Evolutionary conservation across 2,329 filamentous ascomycete genomes (phyloP).

Genomic region (Botrytis pseudocinerea): DNA sequence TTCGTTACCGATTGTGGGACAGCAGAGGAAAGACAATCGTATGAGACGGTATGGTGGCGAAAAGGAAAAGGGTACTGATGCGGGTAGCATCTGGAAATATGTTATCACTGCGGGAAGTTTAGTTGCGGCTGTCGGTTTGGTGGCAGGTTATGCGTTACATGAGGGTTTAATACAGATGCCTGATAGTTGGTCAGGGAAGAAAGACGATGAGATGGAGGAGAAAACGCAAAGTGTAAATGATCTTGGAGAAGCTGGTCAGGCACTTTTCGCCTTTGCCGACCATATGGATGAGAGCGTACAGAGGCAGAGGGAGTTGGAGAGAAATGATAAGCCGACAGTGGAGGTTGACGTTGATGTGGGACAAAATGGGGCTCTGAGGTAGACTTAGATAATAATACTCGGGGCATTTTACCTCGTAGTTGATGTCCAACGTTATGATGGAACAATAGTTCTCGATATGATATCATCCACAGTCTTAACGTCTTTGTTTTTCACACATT

Average conservation of each 20-base stretch:
- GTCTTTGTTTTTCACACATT: not conserved
- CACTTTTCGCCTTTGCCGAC: conserved; percentile 33
- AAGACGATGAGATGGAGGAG: conserved; percentile 6
- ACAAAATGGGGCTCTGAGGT: not conserved
- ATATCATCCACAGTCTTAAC: not conserved
- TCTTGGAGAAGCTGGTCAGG: conserved; percentile 38
- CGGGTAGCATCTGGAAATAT: conserved; percentile 30
- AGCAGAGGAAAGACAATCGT: conserved; percentile 35
- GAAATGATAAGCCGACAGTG: conserved; percentile 26
- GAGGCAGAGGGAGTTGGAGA: conserved; percentile 26
- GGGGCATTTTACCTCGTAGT: not conserved
- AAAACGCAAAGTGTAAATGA: conserved; percentile 28
- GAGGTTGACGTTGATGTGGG: conserved; percentile 33
- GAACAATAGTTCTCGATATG: not conserved
- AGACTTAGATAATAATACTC: not conserved
- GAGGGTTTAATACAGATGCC: conserved; percentile 38
- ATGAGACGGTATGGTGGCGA: conserved; percentile 34
- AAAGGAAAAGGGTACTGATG: conserved; percentile 30
- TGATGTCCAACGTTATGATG: not conserved
- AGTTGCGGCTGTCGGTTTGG: conserved; percentile 37
- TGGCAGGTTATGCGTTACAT: conserved; percentile 40
- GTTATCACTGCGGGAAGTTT: conserved; percentile 34
- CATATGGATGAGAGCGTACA: conserved; percentile 30
- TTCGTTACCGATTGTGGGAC: conserved; percentile 37
- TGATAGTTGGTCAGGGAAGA: conserved; percentile 22